Evolutionary conservation across 176 grass and related monocot genomes (phyloP).

Genomic region (Ananas comosus): DNA sequence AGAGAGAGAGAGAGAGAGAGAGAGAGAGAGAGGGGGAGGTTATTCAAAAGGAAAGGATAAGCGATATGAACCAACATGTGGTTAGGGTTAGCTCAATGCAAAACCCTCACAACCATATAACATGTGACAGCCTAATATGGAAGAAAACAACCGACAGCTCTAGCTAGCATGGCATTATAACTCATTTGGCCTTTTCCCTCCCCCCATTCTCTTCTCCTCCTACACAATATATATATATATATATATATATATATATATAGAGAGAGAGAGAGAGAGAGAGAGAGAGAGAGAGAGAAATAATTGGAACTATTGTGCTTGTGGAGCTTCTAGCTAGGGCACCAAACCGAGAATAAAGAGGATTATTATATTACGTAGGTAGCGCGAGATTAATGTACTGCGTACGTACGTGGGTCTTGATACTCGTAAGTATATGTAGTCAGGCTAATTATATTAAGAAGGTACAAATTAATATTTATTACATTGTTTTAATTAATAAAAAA

Average conservation of each 20-base stretch:
- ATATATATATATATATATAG: not conserved
- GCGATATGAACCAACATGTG: conserved; percentile 24
- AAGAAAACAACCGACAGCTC: conserved; percentile 80
- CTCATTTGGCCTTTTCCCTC: conserved; percentile 47
- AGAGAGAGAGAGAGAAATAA: not conserved
- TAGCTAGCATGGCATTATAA: conserved; percentile 54
- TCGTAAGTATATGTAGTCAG: too few relatives aligned
- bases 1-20: not conserved
- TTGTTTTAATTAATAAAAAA: too few relatives aligned
- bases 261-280: not conserved
- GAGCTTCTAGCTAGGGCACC: conserved; percentile 18
- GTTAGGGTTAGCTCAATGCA: conserved; percentile 18
- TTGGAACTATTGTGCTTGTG: not conserved
- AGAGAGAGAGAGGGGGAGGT: not conserved
- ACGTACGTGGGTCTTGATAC: too few relatives aligned
- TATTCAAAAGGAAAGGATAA: too few relatives aligned
- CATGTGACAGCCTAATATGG: conserved; percentile 81
- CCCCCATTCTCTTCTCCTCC: conserved; percentile 10
- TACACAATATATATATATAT: not conserved
- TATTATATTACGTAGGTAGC: not conserved
- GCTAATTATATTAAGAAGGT: too few relatives aligned
- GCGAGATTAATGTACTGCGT: not conserved
- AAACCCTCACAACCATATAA: conserved; percentile 44
- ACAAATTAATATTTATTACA: too few relatives aligned
- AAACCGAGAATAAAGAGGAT: not conserved